Percentiles rank a stretch among this genome's conserved stretches.
Conservation (phyloP, 2,329 filamentous ascomycete genomes). For the Dactylonectria estremocensis region DNA sequence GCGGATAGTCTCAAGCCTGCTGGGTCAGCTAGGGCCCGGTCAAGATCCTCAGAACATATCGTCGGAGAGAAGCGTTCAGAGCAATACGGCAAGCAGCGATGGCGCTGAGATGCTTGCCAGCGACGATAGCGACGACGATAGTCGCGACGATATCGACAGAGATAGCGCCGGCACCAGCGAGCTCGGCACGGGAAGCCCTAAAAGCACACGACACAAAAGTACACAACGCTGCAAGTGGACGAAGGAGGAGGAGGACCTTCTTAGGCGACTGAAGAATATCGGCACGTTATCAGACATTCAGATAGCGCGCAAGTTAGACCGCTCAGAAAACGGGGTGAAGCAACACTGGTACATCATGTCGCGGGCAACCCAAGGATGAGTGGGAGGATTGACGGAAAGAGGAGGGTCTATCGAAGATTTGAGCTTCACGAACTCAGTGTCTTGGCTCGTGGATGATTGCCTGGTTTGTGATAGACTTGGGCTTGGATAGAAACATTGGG, state of each 20-base stretch:
- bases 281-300: neutral
- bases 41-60: too few species aligned
- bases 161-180: slow-evolving; percentile 1
- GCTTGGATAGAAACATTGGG: neutral
- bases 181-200: slow-evolving; percentile 1
- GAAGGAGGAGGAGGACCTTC: slow-evolving; percentile 9
- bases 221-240: slow-evolving; percentile 6
- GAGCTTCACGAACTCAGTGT: neutral
- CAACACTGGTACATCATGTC: slow-evolving; percentile 13
- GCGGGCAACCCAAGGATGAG: neutral
- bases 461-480: neutral
- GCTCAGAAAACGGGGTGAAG: slow-evolving; percentile 17
- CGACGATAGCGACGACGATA: neutral
- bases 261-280: slow-evolving; percentile 22
- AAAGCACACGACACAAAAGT: slow-evolving; percentile 9
- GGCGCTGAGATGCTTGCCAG: neutral
- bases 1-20: too few species aligned
- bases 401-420: neutral
- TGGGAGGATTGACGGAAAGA: neutral
- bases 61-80: too few species aligned
- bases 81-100: too few species aligned
- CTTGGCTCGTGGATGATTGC: neutral
- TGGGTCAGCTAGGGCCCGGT: too few species aligned
- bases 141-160: neutral
- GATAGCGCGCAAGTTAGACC: slow-evolving; percentile 12